Percentiles rank a stretch among this genome's conserved stretches.
These are phyloP conservation scores for Mrakia blollopis DNA, from an alignment of 768 basidiomycete species.

Conservation along the genomic window DNA sequence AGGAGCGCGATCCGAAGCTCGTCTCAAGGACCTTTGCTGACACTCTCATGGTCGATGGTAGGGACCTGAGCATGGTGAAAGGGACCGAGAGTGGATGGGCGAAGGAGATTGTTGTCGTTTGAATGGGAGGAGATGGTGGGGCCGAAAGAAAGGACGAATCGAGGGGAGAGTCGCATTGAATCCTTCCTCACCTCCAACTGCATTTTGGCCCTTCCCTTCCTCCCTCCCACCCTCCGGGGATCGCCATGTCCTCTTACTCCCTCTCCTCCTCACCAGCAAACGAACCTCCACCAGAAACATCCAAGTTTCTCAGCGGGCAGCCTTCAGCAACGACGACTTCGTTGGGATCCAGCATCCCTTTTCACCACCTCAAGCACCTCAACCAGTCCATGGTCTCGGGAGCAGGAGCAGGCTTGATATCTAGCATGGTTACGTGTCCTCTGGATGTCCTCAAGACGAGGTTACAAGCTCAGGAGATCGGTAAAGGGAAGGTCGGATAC, in stretches of 20 bases:
- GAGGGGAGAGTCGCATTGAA: background rate
- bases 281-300: no score
- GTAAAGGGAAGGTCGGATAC: slow-evolving; percentile 63
- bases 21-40: background rate
- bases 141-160: background rate
- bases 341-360: background rate
- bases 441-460: slow-evolving; percentile 97
- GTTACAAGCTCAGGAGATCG: slow-evolving; percentile 81
- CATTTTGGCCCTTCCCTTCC: background rate
- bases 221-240: background rate
- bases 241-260: slow-evolving; percentile 9
- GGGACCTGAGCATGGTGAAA: background rate
- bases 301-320: background rate
- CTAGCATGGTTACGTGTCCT: slow-evolving; percentile 90
- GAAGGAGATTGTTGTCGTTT: no score
- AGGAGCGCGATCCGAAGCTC: background rate
- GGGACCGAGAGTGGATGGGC: background rate
- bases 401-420: slow-evolving; percentile 88
- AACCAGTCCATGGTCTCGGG: slow-evolving; percentile 60
- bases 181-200: background rate
- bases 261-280: background rate
- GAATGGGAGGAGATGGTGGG: background rate
- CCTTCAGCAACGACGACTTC: background rate
- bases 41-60: background rate
- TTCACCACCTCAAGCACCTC: slow-evolving; percentile 24